Evolutionary conservation across 2,329 filamentous ascomycete species (phyloP), one percentile per base, ranked within the genome.

Genomic region (Samsoniella hepiali): DNA sequence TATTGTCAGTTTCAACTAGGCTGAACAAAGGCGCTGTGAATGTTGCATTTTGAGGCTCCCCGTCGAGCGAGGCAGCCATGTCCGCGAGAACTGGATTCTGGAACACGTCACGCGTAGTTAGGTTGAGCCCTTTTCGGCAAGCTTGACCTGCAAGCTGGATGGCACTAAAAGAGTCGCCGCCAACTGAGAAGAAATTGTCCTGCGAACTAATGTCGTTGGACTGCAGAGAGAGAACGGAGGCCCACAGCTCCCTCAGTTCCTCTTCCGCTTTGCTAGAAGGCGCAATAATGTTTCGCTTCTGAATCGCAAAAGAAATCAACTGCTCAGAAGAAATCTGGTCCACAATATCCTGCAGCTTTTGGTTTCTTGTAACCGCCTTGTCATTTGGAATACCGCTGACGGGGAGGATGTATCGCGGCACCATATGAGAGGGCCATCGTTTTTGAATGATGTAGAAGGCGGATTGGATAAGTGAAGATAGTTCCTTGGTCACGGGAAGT

Each of bases 121-220:
- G 13, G 32, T 54, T 54, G 2, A 77, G 63, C 0, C 69, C 70
- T 2, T 69, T 68, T 9, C 71, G 68, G 7, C 73, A 71, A 45
- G 73, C 74, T 5, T 70, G 70, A 22, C 82, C 78, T 5, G 75
- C 72, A 10, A 79, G 69, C 8, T 75, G 72, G 69, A 81, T 81
- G 1, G 79, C 77, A 2, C 69, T 68, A 34, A 81, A 79, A 5
- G 78, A 80, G 53, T 81, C 78, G 5, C 79, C 79, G 3, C 79
- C 78, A 0, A 79, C 67, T 4, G 67, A 66, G n/a, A 79, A 71
- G 58, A 81, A 79, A 47, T 73, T 72, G 49, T 72, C 69, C 17
- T 73, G 69, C 0, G 70, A 60, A 1, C 71, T 68, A 29, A 76
- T 68, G 3, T 73, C 66, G 0, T 68, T 68, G 0, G 71, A 65